Evolutionary conservation across 2,329 filamentous ascomycete genomes (phyloP).

Genomic region (Penicillium rolfsii): DNA sequence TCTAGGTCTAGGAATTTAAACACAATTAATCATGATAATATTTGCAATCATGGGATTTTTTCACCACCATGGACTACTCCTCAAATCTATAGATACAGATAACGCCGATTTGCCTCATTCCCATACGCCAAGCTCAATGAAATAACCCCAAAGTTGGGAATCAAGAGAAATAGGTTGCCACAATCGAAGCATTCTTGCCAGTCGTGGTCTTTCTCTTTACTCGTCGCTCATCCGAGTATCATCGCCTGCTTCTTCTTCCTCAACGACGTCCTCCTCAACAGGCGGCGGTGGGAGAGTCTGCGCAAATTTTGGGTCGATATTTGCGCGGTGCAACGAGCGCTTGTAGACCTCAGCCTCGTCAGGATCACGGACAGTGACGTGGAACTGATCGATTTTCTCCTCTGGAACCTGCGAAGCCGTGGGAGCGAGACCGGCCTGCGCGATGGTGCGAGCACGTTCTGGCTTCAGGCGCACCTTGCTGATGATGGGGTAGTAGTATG

Average conservation of each 20-base stretch:
- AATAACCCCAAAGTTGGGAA: conserved; percentile 3
- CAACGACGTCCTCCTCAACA: conserved; percentile 20
- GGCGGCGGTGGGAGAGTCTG: conserved; percentile 38
- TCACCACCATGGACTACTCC: background rate
- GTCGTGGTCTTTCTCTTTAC: conserved; percentile 4
- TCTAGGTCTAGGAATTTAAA: background rate
- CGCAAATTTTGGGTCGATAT: conserved; percentile 51
- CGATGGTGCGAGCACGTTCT: conserved; percentile 49
- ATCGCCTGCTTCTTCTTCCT: conserved; percentile 22
- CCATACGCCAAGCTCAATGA: conserved; percentile 16
- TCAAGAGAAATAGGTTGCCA: background rate
- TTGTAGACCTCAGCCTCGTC: conserved; percentile 54
- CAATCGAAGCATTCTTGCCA: background rate
- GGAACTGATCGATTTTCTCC: conserved; percentile 57
- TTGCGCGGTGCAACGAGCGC: conserved; percentile 49
- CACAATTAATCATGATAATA: background rate
- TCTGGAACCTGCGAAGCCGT: conserved; percentile 46
- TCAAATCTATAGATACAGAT: conserved; percentile 11
- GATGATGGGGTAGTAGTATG: conserved; percentile 65
- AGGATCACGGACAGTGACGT: conserved; percentile 56
- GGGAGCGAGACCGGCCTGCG: conserved; percentile 45
- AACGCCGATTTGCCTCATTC: conserved; percentile 15
- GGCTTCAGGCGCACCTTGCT: conserved; percentile 61
- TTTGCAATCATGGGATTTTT: conserved; percentile 2
- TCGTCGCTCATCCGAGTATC: conserved; percentile 34